Evolutionary conservation across 306 rosid species (phyloP).

Genomic region (Quillaja saponaria): DNA sequence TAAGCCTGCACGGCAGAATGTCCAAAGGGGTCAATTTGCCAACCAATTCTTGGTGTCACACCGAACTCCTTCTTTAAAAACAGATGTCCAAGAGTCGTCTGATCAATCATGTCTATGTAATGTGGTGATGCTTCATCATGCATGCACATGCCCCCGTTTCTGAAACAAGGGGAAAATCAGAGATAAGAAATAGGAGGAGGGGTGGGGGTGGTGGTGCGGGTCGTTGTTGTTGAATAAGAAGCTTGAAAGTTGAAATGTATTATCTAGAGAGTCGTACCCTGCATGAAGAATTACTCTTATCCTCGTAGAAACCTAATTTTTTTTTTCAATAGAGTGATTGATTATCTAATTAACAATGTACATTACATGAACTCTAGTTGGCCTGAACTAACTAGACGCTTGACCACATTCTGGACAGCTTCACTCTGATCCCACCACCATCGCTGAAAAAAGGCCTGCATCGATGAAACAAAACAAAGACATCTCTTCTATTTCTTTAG

Average conservation of each 20-base stretch:
- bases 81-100: slow-evolving; percentile 82
- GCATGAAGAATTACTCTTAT: too few relatives aligned
- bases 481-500: too few relatives aligned
- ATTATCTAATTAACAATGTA: too few relatives aligned
- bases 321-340: slow-evolving; percentile 8
- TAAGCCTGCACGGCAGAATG: slow-evolving; percentile 88
- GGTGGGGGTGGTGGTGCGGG: too few relatives aligned
- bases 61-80: slow-evolving; percentile 64
- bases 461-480: too few relatives aligned
- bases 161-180: too few relatives aligned
- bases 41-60: slow-evolving; percentile 69
- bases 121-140: slow-evolving; percentile 90
- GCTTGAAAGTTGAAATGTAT: too few relatives aligned
- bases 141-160: slow-evolving; percentile 95
- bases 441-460: slow-evolving; percentile 77
- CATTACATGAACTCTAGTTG: slow-evolving; percentile 80
- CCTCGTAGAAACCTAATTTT: too few relatives aligned
- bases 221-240: too few relatives aligned
- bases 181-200: too few relatives aligned
- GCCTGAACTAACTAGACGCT: slow-evolving; percentile 62
- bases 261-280: too few relatives aligned
- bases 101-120: slow-evolving; percentile 92
- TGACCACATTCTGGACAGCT: slow-evolving; percentile 45
- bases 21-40: slow-evolving; percentile 94
- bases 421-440: slow-evolving; percentile 84